Conservation (phyloP, 2,329 filamentous ascomycete genomes). For the Trichoderma koningii region DNA sequence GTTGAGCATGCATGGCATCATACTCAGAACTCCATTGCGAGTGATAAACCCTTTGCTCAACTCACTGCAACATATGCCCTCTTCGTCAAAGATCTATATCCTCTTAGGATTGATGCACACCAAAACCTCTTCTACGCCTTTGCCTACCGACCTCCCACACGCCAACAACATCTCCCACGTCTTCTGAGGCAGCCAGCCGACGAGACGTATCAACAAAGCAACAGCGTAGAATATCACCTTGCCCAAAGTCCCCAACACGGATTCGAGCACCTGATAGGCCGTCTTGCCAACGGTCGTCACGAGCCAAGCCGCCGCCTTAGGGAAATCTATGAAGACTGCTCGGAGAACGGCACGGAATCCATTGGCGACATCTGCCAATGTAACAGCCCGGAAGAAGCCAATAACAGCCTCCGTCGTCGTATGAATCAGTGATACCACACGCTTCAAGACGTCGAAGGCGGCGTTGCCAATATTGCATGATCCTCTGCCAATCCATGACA, state of each 20-base stretch:
- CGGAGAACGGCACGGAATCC: constrained; percentile 38
- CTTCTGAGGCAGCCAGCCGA: constrained; percentile 41
- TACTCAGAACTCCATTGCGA: background rate
- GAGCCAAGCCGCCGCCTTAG: constrained; percentile 35
- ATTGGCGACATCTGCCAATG: constrained; percentile 44
- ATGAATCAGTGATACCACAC: constrained; percentile 41
- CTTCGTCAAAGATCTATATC: background rate
- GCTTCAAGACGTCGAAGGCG: constrained; percentile 33
- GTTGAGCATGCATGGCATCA: no score
- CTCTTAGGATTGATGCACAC: constrained; percentile 25
- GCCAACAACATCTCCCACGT: constrained; percentile 39
- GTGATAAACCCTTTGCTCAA: background rate
- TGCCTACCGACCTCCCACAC: constrained; percentile 37
- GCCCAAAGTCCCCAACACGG: constrained; percentile 39
- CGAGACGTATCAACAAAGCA: constrained; percentile 35
- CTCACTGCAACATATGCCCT: no score
- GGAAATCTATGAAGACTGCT: constrained; percentile 40
- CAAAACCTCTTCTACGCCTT: constrained; percentile 41
- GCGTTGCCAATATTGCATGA: constrained; percentile 35
- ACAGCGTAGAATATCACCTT: constrained; percentile 35
- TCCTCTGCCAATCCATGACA: constrained; percentile 38
- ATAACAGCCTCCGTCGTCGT: constrained; percentile 41
- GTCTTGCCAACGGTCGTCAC: constrained; percentile 33
- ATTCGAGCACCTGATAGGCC: constrained; percentile 35
- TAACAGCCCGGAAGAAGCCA: constrained; percentile 41